phyloP scores from a whole-genome alignment of 2,329 filamentous ascomycete genomes.

The Graphilbum ipis-grandicollis region DNA sequence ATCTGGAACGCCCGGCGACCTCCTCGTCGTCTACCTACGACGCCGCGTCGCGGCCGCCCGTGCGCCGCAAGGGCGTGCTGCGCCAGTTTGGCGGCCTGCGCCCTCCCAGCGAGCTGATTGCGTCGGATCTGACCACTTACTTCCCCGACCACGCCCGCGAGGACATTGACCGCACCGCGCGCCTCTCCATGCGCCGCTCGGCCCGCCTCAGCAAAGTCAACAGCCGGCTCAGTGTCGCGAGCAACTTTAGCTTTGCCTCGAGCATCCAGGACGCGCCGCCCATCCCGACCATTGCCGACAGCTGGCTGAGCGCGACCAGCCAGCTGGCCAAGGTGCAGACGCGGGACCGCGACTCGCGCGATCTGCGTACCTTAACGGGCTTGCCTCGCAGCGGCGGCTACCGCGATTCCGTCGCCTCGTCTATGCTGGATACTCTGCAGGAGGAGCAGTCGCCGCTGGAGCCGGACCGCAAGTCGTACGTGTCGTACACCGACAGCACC shows the following conservation, averaged over 20 bases:
- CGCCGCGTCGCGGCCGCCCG: slow-evolving; percentile 23
- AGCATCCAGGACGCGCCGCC: slow-evolving; percentile 86
- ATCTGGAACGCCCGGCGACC: slow-evolving; percentile 38
- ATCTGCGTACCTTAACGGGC: not conserved
- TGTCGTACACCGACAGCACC: slow-evolving; percentile 65
- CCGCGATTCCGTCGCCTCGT: slow-evolving; percentile 77
- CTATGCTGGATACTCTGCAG: slow-evolving; percentile 73
- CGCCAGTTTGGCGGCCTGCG: slow-evolving; percentile 80
- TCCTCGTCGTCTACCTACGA: slow-evolving; percentile 13
- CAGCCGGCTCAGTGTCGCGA: slow-evolving; percentile 82
- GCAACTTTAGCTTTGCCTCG: slow-evolving; percentile 82
- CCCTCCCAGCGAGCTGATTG: slow-evolving; percentile 92
- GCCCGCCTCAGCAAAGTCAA: slow-evolving; percentile 83
- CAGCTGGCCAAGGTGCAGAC: slow-evolving; percentile 32
- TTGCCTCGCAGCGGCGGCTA: slow-evolving; percentile 13
- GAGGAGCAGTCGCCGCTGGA: slow-evolving; percentile 73
- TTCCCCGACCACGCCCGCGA: slow-evolving; percentile 91
- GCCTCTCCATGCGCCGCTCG: slow-evolving; percentile 79
- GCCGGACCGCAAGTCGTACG: slow-evolving; percentile 85
- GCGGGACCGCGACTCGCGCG: slow-evolving; percentile 17
- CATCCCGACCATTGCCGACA: slow-evolving; percentile 87
- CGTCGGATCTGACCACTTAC: slow-evolving; percentile 88
- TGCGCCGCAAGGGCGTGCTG: slow-evolving; percentile 35
- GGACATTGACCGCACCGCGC: slow-evolving; percentile 88
- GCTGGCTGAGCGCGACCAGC: slow-evolving; percentile 56